Evolutionary conservation across 208 protist genomes (phyloP), one percentile per base, ranked within the genome.

Genomic region (Trypanosoma brucei): DNA sequence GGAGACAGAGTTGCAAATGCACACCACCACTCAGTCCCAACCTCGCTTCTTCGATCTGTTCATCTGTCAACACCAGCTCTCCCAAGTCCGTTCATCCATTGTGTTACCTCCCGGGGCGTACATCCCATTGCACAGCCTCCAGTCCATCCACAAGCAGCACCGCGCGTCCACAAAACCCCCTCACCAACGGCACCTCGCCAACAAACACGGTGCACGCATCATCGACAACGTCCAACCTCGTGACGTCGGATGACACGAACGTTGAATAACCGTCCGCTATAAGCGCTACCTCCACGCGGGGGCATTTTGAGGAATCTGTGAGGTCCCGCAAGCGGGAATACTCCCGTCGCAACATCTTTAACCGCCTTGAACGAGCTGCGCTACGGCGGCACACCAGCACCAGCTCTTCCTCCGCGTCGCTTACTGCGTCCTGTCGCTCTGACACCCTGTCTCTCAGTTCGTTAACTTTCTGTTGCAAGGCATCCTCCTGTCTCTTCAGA

Each of bases 401-500:
- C 53, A 89, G 53, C 30, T 83, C 76, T 13, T 78, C 68, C 38
- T 59, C 63, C 5, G 78, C 76, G 44, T 36, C 35, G 1, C 45
- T 4, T 9, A 79, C 51, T 7, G 62, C 72, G 36, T 52, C 13
- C 40, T 36, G 38, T 9, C 81, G 50, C 0, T 57, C 55, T 6
- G 55, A 64, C 14, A 79, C 64, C 6, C 70, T 50, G 0, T 11
- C 11, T 45, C 73, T 57, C 65, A 88, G 46, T 31, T 62, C 55
- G 1, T 62, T 42, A 3, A 84, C 48, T 48, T 77, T 65, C 6
- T 57, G n/a, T 35, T 33, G 52, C 57, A 88, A 35, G 46, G 80
- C 82, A 0, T 85, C 81, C 38, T 84, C 70, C 45, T 85, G 80
- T 45, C 69, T 62, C 60, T 83, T 72, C 39, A 88, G 68, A 42